Evolutionary conservation across 75 land plant species (phyloP), one percentile per base, ranked within the genome.

Genomic region (Picea sitchensis): DNA sequence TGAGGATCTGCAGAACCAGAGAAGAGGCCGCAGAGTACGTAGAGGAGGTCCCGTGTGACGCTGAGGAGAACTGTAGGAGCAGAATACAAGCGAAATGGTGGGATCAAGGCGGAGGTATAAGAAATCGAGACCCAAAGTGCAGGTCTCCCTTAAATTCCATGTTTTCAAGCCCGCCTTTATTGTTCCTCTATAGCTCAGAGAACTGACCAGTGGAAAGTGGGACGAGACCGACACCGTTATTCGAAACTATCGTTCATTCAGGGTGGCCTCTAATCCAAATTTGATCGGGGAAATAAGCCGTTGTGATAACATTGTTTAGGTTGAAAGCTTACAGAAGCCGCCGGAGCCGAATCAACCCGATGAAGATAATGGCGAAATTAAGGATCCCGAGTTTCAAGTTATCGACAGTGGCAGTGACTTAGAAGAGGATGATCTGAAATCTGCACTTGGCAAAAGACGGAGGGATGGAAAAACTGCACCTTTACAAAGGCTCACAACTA

Each of bases 241-340:
- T 65, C 61, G 76, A 3, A 93, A 96, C 76, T 96, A 96, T 86
- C 77, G 79, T 78, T 72, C 94, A 3, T 86, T 90, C 69, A 96
- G 99, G 36, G 71, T 96, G 59, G 88, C 94, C 58, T 91, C 97
- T 12, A 92, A 96, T 79, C 96, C 99, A 13, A 96, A 96, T 64
- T 78, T 92, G 51, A 84, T 90, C 47, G 88, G 98, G 34, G 99
- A 89, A 2, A 87, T 92, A 0, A 85, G 91, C 30, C 86, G 98
- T 17, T 90, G 86, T 14, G 51, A 84, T 30, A 84, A 86, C 7
- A 75, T 82, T 57, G 78, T 95, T 41, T 86, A 92, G 85, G 77
- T 64, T 44, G 80, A 77, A 14, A 68, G 86, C 63, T 84, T 95
- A 73, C 92, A 95, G 65, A 77, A 91, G 67, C 93, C 93, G 14